Percentiles rank a stretch among this genome's conserved stretches.
phyloP scores from a whole-genome alignment of 2,329 filamentous ascomycete species.

The Beauveria medogensis region DNA sequence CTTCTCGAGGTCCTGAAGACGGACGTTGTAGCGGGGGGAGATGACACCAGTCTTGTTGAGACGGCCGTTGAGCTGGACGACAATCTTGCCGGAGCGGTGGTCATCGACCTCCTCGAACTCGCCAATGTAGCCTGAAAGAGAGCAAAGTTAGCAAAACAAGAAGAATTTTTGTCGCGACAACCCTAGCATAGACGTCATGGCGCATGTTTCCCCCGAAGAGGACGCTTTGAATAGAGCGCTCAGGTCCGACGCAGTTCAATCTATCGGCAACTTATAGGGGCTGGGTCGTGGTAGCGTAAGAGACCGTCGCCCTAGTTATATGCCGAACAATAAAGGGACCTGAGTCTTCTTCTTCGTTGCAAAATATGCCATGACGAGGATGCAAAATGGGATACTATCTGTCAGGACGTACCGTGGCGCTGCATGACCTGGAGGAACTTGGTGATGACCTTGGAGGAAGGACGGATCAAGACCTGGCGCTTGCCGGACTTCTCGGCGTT shows the following conservation, averaged over 20 bases:
- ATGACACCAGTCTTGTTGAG: conserved; percentile 99
- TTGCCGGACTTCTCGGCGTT: conserved; percentile 99
- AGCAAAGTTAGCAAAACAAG: conserved; percentile 12
- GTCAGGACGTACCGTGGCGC: conserved; percentile 78
- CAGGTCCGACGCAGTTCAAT: conserved; percentile 44
- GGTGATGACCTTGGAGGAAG: conserved; percentile 98
- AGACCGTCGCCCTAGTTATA: conserved; percentile 99
- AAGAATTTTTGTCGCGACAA: not conserved
- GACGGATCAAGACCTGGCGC: conserved; percentile 97
- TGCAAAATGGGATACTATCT: not conserved
- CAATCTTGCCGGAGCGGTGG: conserved; percentile 99
- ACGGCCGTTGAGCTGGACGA: conserved; percentile 98
- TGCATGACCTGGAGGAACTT: conserved; percentile 99
- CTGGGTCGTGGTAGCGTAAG: conserved; percentile 68
- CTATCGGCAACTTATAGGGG: conserved; percentile 99
- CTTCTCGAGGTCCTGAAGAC: conserved; percentile 96
- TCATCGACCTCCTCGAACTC: conserved; percentile 99
- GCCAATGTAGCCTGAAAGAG: conserved; percentile 79
- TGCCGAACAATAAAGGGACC: conserved; percentile 57
- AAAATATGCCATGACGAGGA: not conserved
- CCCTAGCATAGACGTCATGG: conserved; percentile 11
- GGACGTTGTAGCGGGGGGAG: conserved; percentile 98
- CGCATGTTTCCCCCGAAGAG: conserved; percentile 27
- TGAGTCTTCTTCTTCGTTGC: not conserved
- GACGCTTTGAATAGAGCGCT: conserved; percentile 28